A percentile compares a stretch with the other conserved stretches of the same genome.
These are phyloP conservation scores for Melastoma malabathricum DNA, from an alignment of 345 rosid species.

Conservation along the genomic window DNA sequence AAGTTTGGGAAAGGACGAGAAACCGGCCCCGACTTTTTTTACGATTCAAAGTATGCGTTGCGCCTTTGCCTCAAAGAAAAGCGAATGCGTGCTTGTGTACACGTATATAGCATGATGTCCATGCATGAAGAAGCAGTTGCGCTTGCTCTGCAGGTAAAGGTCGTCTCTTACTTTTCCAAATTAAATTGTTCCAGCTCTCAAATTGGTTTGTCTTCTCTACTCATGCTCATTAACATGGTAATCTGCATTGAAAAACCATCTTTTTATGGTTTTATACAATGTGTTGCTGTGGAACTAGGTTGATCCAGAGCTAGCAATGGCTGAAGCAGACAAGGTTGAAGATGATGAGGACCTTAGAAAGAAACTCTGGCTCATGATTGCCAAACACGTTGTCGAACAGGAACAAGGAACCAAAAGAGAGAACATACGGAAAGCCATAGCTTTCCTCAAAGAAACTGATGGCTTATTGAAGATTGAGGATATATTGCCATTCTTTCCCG, in stretches of 20 bases:
- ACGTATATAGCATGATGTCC: slow-evolving; percentile 97
- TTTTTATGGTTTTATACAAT: not conserved
- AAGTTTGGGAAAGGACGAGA: slow-evolving; percentile 92
- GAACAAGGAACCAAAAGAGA: slow-evolving; percentile 96
- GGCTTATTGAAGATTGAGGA: slow-evolving; percentile 96
- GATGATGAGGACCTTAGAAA: slow-evolving; percentile 98
- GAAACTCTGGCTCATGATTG: slow-evolving; percentile 98
- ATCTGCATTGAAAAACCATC: not conserved
- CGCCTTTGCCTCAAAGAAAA: slow-evolving; percentile 95
- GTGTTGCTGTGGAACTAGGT: slow-evolving; percentile 31
- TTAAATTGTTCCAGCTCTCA: slow-evolving; percentile 4
- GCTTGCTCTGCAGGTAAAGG: slow-evolving; percentile 79
- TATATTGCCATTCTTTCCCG: slow-evolving; percentile 96
- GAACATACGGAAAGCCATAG: slow-evolving; percentile 93
- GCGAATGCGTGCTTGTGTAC: slow-evolving; percentile 94
- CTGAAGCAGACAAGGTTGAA: slow-evolving; percentile 99
- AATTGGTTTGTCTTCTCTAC: slow-evolving; percentile 2
- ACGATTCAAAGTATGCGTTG: slow-evolving; percentile 94
- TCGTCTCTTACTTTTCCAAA: no score
- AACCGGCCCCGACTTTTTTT: slow-evolving; percentile 85
- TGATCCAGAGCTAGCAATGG: slow-evolving; percentile 98
- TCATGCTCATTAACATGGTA: not conserved
- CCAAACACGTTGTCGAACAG: slow-evolving; percentile 89
- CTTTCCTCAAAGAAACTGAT: slow-evolving; percentile 96
- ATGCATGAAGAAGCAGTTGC: slow-evolving; percentile 99